Base-by-base conservation (phyloP, 805 yeast species). In the Priceomyces carsonii region DNA sequence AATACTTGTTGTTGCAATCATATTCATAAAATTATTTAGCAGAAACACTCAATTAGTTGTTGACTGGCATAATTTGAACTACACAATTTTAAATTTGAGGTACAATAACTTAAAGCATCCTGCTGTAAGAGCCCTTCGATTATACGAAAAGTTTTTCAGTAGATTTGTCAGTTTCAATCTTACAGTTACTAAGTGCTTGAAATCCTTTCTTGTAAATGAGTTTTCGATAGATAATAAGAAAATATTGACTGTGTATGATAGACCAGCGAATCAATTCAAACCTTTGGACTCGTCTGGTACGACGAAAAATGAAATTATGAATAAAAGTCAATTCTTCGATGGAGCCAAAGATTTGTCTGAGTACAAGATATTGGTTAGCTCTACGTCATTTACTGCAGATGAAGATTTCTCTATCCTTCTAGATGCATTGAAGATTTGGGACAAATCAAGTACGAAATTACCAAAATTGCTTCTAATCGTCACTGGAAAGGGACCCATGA, bases 31-130 rank as follows among this genome's bases (percentile, higher is more conserved):
- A 29, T 22, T 77, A 12, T 59, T 68, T 40, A 59, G 78, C 27
- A 73, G 77, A 8, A 71, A 79, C 2, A 69, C 90, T 4, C 71
- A 74, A 50, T 59, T 91, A 16, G 72, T 93, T 14, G 77, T 93
- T 32, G 99, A 93, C 61, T 93, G 99, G 99, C 99, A 93, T 60
- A 93, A 93, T 59, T 69, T 93, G 48, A 95, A 95, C 26, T 91
- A 77, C 58, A 77, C 95, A 1, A 86, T 93, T 18, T 61, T 93
- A 38, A 81, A 83, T 35, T 55, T 91, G 51, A 79, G 79, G 47
- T 77, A 79, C 45, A 53, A 70, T 4, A 71, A 71, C 36, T 55
- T 60, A 32, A 61, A 59, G 21, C 86, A 86, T 52, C 80, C 83
- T 0, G 58, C 85, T 36, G 95, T 89, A 2, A 57, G 64, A 33